phyloP scores from a whole-genome alignment of 805 yeast species.

The Wickerhamomyces chaumierensis region DNA sequence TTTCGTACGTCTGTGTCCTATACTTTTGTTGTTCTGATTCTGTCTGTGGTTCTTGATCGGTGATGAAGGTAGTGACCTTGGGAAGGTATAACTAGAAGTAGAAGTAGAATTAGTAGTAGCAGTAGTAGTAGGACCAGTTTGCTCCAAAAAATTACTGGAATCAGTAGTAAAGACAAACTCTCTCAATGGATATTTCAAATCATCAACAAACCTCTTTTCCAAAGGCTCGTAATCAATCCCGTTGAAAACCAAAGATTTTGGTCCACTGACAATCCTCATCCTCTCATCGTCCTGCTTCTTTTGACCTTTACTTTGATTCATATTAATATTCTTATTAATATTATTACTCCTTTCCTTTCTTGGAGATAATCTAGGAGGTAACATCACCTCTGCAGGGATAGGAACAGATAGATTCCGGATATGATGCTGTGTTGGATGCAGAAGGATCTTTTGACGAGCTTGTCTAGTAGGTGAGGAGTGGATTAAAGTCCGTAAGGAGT shows the following conservation, averaged over 20 bases:
- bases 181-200: background rate
- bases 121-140: no score
- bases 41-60: no score
- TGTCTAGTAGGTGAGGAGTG: conserved; percentile 11
- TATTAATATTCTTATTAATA: no score
- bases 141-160: no score
- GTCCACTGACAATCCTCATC: conserved; percentile 17
- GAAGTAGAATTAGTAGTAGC: background rate
- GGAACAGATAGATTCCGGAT: conserved; percentile 21
- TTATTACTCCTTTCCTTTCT: no score
- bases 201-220: conserved; percentile 6
- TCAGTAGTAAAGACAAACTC: background rate
- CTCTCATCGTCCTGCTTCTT: no score
- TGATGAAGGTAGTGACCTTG: no score
- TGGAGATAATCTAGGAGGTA: conserved; percentile 28
- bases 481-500: conserved; percentile 13
- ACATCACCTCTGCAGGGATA: conserved; percentile 24
- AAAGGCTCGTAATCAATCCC: conserved; percentile 25
- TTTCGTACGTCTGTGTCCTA: background rate
- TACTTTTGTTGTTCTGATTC: no score
- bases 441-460: conserved; percentile 18
- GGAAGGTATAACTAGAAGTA: background rate
- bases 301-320: no score
- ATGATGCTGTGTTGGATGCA: conserved; percentile 25
- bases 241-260: conserved; percentile 23